Conservation (phyloP, 257 asterid genomes). For the Misopates orontium region DNA sequence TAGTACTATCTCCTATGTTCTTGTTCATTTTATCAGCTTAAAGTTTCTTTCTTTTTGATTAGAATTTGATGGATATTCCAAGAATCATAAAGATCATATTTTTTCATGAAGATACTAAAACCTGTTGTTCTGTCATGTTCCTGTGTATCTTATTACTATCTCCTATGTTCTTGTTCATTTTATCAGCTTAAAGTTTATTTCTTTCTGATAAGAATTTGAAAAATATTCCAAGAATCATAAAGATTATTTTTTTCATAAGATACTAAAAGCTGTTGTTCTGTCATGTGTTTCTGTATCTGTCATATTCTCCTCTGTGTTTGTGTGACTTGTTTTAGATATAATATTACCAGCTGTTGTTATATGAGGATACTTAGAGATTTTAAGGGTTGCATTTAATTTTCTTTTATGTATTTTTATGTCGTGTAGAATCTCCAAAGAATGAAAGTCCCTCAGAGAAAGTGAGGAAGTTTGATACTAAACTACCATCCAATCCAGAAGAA, state of each 20-base stretch:
- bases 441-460: slow-evolving; percentile 39
- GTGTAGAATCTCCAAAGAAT: slow-evolving; percentile 55
- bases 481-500: slow-evolving; percentile 91
- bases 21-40: background rate
- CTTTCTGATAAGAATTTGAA: background rate
- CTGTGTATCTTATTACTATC: background rate
- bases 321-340: no score
- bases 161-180: background rate
- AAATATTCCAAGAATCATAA: background rate
- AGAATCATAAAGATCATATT: background rate
- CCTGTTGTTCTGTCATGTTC: no score
- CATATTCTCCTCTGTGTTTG: background rate
- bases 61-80: background rate
- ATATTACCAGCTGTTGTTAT: no score
- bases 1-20: background rate
- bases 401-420: background rate
- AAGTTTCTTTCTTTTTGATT: background rate
- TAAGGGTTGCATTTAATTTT: background rate
- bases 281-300: no score
- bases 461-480: slow-evolving; percentile 44
- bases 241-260: background rate
- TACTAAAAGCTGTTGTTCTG: no score
- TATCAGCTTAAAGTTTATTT: background rate
- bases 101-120: no score
- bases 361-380: background rate